A percentile compares a stretch with the other conserved stretches of the same genome.
These are phyloP conservation scores for Scheffersomyces amazonensis DNA, from an alignment of 805 yeast genomes.

Conservation along the genomic window DNA sequence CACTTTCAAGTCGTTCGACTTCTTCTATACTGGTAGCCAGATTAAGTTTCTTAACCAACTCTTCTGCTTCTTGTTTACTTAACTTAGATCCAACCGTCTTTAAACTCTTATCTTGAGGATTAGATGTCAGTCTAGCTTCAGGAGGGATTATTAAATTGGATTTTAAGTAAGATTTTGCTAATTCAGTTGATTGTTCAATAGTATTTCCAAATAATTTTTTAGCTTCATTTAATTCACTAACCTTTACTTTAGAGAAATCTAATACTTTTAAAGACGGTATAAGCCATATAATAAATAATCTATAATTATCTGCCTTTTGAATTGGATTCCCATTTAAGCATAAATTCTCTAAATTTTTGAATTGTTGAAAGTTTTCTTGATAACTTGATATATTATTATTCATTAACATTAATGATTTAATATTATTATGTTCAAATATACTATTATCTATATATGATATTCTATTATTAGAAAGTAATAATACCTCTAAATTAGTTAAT, in stretches of 20 bases:
- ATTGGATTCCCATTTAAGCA: constrained; percentile 61
- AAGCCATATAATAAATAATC: constrained; percentile 57
- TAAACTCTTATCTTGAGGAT: constrained; percentile 19
- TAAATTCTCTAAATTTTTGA: constrained; percentile 45
- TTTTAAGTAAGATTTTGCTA: constrained; percentile 1
- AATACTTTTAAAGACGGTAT: constrained; percentile 62
- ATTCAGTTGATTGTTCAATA: not conserved
- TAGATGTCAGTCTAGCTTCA: not conserved
- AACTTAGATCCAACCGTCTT: constrained; percentile 42
- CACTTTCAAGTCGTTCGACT: constrained; percentile 64
- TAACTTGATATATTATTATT: constrained; percentile 50
- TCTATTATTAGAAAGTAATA: constrained; percentile 64
- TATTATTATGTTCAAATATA: constrained; percentile 24
- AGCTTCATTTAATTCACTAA: constrained; percentile 49
- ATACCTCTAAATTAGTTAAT: constrained; percentile 40
- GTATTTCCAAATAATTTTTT: constrained; percentile 36
- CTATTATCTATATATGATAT: constrained; percentile 40
- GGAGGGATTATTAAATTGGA: too few species aligned
- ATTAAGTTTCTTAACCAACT: constrained; percentile 51
- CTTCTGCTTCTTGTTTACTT: constrained; percentile 50
- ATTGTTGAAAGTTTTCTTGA: constrained; percentile 30
- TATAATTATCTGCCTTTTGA: constrained; percentile 47
- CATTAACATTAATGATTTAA: constrained; percentile 51
- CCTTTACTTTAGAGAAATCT: constrained; percentile 65
- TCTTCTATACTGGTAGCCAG: constrained; percentile 71